Evolutionary conservation across 1,284 basidiomycete genomes (phyloP), one percentile per base, ranked within the genome.

Genomic region (Veloboletus limbatus): DNA sequence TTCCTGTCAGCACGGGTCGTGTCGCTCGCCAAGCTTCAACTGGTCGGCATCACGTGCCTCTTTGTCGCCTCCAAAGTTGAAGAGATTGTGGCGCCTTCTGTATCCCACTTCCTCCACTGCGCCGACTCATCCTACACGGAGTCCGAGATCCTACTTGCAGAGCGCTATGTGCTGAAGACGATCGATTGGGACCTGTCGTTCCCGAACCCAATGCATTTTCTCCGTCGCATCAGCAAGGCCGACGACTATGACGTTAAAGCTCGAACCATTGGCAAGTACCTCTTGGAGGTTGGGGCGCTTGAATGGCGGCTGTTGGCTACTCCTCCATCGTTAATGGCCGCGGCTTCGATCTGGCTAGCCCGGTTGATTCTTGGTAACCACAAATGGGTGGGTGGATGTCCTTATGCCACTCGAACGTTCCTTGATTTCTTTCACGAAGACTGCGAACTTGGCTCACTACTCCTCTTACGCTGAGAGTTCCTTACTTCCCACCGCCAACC

Each of bases 41-140:
- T 98, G 16, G 94, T 98, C 43, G 96, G 97, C 49, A 78, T 97
- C 50, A 93, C 94, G 6, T 91, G 91, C 59, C 81, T 99, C 68
- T 96, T 98, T 69, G 78, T 99, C 54, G 85, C 96, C 0, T 83
- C 92, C 39, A 99, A 99, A 70, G 93, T 95, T 55, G 96, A 99
- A 67, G 96, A 99, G 69, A 91, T 97, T 52, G 81, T 97, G 48
- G 87, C 93, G 25, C 96, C 96, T 1, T 89, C 89, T 1, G 86
- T 96, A 31, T 70, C 74, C 22, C 91, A 97, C 72, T 95, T 97
- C 67, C 74, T 96, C 38, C 81, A 85, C 69, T 92, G 92, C 69
- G 86, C 92, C 16, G 94, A 97, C 55, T 85, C 85, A 2, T 87
- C 90, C 2, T 97, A 94, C 72, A 83, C 79, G 14, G 84, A 91